Conservation (phyloP, 192 early-diverging fungal species). For the Podila clonocystis region DNA sequence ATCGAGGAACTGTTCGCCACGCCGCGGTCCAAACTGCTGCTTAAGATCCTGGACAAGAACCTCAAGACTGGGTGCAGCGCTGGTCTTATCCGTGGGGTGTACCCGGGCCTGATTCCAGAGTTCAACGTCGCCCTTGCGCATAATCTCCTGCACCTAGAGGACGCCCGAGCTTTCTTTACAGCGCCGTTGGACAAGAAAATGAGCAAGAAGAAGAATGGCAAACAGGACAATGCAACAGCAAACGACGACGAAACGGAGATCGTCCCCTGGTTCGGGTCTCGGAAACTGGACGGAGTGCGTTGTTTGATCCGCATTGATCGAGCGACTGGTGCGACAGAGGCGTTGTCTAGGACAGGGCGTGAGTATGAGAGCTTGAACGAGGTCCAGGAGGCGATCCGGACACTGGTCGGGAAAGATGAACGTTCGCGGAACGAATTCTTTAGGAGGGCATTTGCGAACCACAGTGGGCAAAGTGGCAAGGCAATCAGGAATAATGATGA, state of each 20-base stretch:
- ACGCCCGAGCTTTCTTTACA: slow-evolving; percentile 12
- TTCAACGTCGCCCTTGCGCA: slow-evolving; percentile 40
- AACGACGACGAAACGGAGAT: neutral
- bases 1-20: neutral
- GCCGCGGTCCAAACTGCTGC: slow-evolving; percentile 27
- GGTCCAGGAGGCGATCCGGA: slow-evolving; percentile 24
- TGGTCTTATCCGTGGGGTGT: slow-evolving; percentile 15
- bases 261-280: slow-evolving; percentile 52
- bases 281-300: slow-evolving; percentile 63
- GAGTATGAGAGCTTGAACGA: slow-evolving; percentile 30
- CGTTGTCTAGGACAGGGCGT: slow-evolving; percentile 54
- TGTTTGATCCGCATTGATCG: slow-evolving; percentile 53
- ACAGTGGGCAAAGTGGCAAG: neutral
- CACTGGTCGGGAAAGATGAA: neutral
- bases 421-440: slow-evolving; percentile 14
- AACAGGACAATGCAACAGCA: neutral
- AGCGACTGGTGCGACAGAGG: slow-evolving; percentile 20
- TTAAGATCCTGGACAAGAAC: slow-evolving; percentile 49
- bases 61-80: slow-evolving; percentile 39
- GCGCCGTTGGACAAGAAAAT: neutral
- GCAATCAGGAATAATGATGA: neutral
- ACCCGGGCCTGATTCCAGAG: slow-evolving; percentile 13
- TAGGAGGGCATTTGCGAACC: slow-evolving; percentile 1
- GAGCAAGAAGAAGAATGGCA: neutral
- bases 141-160: slow-evolving; percentile 3